Percentiles rank a stretch among this genome's conserved stretches.
phyloP scores from a whole-genome alignment of 2,329 filamentous ascomycete genomes.

The Epichloe festucae region DNA sequence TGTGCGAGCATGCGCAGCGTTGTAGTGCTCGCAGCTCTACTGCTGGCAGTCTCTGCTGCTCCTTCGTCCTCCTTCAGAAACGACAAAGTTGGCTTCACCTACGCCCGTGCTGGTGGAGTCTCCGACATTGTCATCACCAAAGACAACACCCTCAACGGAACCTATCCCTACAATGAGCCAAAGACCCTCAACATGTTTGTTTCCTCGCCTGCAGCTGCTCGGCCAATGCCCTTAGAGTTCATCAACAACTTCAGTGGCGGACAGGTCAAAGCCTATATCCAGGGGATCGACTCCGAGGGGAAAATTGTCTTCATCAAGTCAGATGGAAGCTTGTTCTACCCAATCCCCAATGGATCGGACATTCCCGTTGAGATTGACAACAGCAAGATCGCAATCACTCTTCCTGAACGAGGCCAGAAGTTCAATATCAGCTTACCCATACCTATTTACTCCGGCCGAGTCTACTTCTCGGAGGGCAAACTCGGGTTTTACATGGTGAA shows the following conservation, averaged over 20 bases:
- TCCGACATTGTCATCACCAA: slow-evolving; percentile 23
- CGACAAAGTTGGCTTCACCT: slow-evolving; percentile 15
- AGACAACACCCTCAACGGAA: slow-evolving; percentile 27
- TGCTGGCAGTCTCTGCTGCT: slow-evolving; percentile 10
- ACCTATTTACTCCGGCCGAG: slow-evolving; percentile 26
- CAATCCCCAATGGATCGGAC: slow-evolving; percentile 21
- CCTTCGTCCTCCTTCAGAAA: slow-evolving; percentile 2
- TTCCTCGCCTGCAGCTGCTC: slow-evolving; percentile 1
- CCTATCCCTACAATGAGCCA: slow-evolving; percentile 12
- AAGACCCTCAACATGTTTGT: slow-evolving; percentile 1
- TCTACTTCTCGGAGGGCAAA: slow-evolving; percentile 32
- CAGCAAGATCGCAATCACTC: slow-evolving; percentile 28
- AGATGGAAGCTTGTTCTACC: slow-evolving; percentile 29
- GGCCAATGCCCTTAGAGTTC: slow-evolving; percentile 18
- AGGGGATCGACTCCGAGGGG: slow-evolving; percentile 27
- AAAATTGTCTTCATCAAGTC: slow-evolving; percentile 30
- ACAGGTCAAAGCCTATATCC: slow-evolving; percentile 31
- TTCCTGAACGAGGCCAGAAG: slow-evolving; percentile 24
- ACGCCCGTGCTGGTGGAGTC: slow-evolving; percentile 17
- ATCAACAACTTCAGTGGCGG: slow-evolving; percentile 30
- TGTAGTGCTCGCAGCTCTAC: slow-evolving; percentile 9
- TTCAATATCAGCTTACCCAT: slow-evolving; percentile 27
- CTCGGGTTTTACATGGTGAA: slow-evolving; percentile 30
- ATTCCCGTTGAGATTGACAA: slow-evolving; percentile 23
- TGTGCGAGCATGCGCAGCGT: background rate